Base-by-base conservation (phyloP, 1,139 yeast species). In the Yamadazyma friedrichii region DNA sequence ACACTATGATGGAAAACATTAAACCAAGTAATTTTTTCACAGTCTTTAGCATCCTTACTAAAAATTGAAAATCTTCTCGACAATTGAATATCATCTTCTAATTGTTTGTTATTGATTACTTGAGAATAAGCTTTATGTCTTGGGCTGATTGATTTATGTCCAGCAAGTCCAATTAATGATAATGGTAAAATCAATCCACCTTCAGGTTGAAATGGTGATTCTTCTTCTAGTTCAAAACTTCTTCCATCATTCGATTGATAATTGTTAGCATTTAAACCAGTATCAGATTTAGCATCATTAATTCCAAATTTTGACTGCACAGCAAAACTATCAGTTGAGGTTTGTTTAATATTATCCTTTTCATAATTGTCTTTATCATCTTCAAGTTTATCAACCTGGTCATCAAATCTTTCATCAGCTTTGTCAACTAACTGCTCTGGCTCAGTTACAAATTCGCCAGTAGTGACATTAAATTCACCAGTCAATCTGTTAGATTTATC, bases 21-120 rank as follows among this genome's bases (percentile, higher is more conserved):
- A 41, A 55, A 69, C 80, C 80, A 75, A 1, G 78, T 74, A 11
- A 74, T 66, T n/a, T 65, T 65, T 39, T 67, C 72, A 55, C 80
- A 75, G 31, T 59, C 51, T 10, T 49, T 47, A 15, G 51, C 59
- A 20, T 48, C 44, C 9, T 11, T 36, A 37, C 59, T 55, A 40
- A 53, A 55, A 9, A 52, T 50, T 5, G 53, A 46, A 31, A 47
- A 50, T 32, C 54, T 35, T 29, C 48, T 51, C 3, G 31, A 9
- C 10, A 26, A 41, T 16, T 31, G 20, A 27, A 3, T 22, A 13
- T 13, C 29, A n/a, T 24, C 35, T 22, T 32, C 40, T 6, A 20
- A 3, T 3, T 35, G 28, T 3, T 9, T 6, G 20, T 15, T 16
- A 26, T 36, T 47, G 6, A 45, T 36, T 15, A 60, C 53, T 43